A percentile compares a stretch with the other conserved stretches of the same genome.
phyloP scores from a whole-genome alignment of 495 filamentous ascomycete species.

The Penicillium subrubescens region DNA sequence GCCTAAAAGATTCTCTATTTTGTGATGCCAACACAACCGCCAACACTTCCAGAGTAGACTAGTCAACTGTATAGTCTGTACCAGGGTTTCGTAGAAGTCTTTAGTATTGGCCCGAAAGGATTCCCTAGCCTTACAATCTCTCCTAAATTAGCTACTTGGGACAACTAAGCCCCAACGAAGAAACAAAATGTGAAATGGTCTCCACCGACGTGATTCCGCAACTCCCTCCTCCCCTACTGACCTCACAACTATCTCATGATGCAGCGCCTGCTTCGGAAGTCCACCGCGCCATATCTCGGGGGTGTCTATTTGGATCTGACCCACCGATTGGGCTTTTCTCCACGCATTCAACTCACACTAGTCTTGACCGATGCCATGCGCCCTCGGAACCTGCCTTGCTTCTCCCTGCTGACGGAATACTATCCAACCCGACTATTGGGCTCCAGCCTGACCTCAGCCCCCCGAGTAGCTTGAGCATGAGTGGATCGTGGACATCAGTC shows the following conservation, averaged over 20 bases:
- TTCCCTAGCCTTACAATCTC: neutral
- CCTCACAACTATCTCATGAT: conserved; percentile 1
- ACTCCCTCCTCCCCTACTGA: neutral
- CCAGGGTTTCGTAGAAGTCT: neutral
- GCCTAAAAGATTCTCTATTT: neutral
- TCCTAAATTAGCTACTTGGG: neutral
- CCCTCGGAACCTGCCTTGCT: conserved; percentile 7
- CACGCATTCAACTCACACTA: conserved; percentile 3
- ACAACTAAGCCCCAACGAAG: neutral
- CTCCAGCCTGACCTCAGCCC: neutral
- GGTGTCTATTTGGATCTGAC: conserved; percentile 2
- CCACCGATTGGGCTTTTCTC: conserved; percentile 7
- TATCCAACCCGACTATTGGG: conserved; percentile 6
- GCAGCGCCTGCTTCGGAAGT: conserved; percentile 1
- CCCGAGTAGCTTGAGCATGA: neutral
- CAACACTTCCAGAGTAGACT: neutral
- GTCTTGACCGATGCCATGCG: conserved; percentile 7
- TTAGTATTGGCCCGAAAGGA: neutral
- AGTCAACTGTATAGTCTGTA: neutral
- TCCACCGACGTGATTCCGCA: neutral
- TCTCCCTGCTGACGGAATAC: neutral
- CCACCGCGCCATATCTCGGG: neutral
- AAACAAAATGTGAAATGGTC: neutral
- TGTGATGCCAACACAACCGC: neutral
- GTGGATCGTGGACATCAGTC: conserved; percentile 7